A percentile compares a stretch with the other conserved stretches of the same genome.
phyloP scores from a whole-genome alignment of 495 filamentous ascomycete species.

The Copromyces sp. region DNA sequence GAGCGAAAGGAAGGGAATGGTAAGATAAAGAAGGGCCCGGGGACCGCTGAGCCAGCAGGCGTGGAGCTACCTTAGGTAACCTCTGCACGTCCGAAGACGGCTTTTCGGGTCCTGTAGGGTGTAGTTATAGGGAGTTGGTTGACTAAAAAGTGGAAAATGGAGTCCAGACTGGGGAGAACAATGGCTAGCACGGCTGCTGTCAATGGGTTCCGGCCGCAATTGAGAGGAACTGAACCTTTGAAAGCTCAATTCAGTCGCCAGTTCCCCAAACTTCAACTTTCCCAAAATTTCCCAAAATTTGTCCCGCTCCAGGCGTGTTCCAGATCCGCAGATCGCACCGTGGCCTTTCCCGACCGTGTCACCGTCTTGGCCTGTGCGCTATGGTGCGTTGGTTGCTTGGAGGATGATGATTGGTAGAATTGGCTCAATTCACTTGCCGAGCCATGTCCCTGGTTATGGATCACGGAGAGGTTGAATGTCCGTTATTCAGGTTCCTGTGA shows the following conservation, averaged over 20 bases:
- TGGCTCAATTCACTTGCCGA: neutral
- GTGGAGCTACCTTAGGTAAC: neutral
- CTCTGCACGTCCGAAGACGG: neutral
- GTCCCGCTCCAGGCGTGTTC: neutral
- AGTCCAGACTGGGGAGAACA: neutral
- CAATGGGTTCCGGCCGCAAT: neutral
- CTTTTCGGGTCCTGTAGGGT: neutral
- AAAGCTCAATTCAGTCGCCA: neutral
- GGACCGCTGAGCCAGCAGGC: neutral
- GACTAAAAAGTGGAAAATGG: neutral
- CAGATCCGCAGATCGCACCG: conserved; percentile 2
- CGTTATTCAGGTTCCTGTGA: neutral
- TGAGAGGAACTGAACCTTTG: neutral
- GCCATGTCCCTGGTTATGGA: neutral
- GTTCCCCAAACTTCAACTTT: conserved; percentile 1
- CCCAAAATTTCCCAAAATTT: conserved; percentile 2
- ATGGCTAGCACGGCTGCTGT: neutral
- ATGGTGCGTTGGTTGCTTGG: neutral
- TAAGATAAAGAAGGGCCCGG: neutral
- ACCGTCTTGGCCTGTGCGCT: neutral
- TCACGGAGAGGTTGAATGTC: neutral
- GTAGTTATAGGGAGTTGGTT: neutral
- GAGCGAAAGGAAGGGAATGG: conserved; percentile 1
- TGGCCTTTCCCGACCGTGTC: conserved; percentile 5
- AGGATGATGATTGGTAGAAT: neutral